Evolutionary conservation across 176 grass and related monocot species (phyloP).

Genomic region (Zizania latifolia): DNA sequence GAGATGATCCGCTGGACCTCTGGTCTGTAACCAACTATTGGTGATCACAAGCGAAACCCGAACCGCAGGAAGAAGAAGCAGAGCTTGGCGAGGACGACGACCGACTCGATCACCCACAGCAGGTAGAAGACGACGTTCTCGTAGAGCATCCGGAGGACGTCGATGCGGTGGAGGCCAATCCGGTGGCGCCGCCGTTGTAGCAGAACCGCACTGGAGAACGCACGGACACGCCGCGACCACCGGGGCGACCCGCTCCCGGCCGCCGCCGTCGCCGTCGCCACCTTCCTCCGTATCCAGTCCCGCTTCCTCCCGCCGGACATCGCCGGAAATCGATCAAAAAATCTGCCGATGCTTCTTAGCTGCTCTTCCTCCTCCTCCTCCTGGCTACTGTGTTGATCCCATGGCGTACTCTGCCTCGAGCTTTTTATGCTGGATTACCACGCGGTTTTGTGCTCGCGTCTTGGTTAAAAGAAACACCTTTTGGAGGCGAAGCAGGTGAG

Average conservation of each 20-base stretch:
- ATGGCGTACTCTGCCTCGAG: not conserved
- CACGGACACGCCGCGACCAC: constrained; percentile 21
- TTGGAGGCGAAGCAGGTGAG: not conserved
- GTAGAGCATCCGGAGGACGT: constrained; percentile 20
- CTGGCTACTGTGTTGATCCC: not conserved
- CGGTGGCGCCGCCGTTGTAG: constrained; percentile 9
- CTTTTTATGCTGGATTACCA: not conserved
- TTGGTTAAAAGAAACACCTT: not conserved
- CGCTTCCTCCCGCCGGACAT: constrained; percentile 39
- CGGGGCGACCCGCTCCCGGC: not conserved
- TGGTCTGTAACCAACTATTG: not conserved
- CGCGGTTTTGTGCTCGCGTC: not conserved
- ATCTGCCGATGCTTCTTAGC: not conserved
- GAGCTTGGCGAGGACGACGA: constrained; percentile 43
- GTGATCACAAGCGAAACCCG: constrained; percentile 32
- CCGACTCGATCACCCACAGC: constrained; percentile 42
- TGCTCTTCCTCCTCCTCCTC: not conserved
- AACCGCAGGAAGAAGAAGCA: constrained; percentile 62
- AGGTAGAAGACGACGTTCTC: constrained; percentile 34
- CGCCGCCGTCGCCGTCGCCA: not conserved
- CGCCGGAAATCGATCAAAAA: not conserved
- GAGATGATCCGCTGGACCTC: not conserved
- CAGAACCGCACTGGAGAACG: constrained; percentile 16
- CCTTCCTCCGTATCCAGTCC: constrained; percentile 41
- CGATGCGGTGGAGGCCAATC: constrained; percentile 3